A percentile compares a stretch with the other conserved stretches of the same genome.
Conservation (phyloP, 176 grass and related monocot genomes). For the Juncus effusus region DNA sequence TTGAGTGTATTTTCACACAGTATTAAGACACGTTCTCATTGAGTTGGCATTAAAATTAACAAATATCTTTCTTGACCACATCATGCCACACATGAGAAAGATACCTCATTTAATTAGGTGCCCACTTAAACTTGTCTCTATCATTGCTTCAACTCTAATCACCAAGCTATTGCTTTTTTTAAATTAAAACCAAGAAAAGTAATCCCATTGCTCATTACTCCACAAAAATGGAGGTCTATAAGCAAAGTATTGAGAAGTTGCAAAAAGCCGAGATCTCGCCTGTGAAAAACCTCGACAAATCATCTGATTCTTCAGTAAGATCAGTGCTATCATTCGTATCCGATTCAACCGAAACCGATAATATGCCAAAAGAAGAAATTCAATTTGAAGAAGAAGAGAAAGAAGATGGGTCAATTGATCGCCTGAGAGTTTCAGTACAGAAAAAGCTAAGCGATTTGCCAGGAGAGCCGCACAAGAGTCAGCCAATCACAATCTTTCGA, state of each 20-base stretch:
- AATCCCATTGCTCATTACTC: too few species aligned
- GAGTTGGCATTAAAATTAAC: too few species aligned
- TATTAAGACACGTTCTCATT: too few species aligned
- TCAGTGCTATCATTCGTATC: slow-evolving; percentile 9
- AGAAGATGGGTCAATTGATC: not conserved
- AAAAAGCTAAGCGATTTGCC: not conserved
- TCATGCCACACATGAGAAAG: too few species aligned
- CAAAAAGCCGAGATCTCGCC: not conserved
- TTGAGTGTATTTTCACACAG: too few species aligned
- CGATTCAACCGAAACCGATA: not conserved
- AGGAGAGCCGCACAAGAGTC: not conserved
- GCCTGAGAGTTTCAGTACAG: not conserved
- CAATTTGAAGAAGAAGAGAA: not conserved
- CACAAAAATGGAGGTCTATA: not conserved
- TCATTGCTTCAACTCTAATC: too few species aligned
- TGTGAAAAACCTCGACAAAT: not conserved
- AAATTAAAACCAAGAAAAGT: too few species aligned
- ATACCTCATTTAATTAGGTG: too few species aligned
- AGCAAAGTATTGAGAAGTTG: not conserved
- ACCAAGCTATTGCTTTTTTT: too few species aligned
- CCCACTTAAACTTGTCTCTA: too few species aligned
- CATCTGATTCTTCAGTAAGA: slow-evolving; percentile 6
- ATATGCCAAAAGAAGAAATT: not conserved
- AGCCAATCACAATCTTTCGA: slow-evolving; percentile 13
- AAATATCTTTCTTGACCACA: too few species aligned